A percentile compares a stretch with the other conserved stretches of the same genome.
phyloP scores from a whole-genome alignment of 495 filamentous ascomycete species.

The Penicillium egyptiacum region DNA sequence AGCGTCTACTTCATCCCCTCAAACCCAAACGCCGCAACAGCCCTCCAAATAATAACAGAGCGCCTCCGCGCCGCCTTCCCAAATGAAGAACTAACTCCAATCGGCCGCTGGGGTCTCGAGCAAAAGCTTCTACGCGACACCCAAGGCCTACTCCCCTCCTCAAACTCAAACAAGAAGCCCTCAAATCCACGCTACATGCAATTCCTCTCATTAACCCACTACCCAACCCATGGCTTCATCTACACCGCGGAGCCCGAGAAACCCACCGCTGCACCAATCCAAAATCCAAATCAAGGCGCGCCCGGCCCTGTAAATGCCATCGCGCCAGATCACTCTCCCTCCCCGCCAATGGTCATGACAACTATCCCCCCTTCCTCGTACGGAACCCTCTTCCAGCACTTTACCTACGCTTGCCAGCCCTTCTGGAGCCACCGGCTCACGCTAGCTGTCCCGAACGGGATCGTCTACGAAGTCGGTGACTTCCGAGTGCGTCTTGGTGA shows the following conservation, averaged over 20 bases:
- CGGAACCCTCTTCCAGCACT: slow-evolving; percentile 42
- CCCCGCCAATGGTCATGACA: slow-evolving; percentile 42
- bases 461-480: slow-evolving; percentile 47
- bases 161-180: slow-evolving; percentile 27
- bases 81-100: slow-evolving; percentile 38
- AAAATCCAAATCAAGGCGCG: not conserved
- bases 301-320: not conserved
- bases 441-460: slow-evolving; percentile 38
- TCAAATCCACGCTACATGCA: slow-evolving; percentile 44
- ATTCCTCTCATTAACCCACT: slow-evolving; percentile 44
- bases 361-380: slow-evolving; percentile 38
- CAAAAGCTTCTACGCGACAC: slow-evolving; percentile 51
- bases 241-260: slow-evolving; percentile 43
- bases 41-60: slow-evolving; percentile 37
- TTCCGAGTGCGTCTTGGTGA: slow-evolving; percentile 48
- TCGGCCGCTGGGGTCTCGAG: slow-evolving; percentile 45
- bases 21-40: slow-evolving; percentile 42
- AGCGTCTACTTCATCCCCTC: slow-evolving; percentile 52
- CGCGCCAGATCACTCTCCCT: not conserved
- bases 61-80: slow-evolving; percentile 41
- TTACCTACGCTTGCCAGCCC: slow-evolving; percentile 46
- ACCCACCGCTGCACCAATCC: slow-evolving; percentile 7
- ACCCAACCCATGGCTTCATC: slow-evolving; percentile 45
- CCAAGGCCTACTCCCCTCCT: slow-evolving; percentile 40
- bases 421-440: slow-evolving; percentile 49